Evolutionary conservation across 2,329 filamentous ascomycete genomes (phyloP).

Genomic region (Fusarium euwallaceae): DNA sequence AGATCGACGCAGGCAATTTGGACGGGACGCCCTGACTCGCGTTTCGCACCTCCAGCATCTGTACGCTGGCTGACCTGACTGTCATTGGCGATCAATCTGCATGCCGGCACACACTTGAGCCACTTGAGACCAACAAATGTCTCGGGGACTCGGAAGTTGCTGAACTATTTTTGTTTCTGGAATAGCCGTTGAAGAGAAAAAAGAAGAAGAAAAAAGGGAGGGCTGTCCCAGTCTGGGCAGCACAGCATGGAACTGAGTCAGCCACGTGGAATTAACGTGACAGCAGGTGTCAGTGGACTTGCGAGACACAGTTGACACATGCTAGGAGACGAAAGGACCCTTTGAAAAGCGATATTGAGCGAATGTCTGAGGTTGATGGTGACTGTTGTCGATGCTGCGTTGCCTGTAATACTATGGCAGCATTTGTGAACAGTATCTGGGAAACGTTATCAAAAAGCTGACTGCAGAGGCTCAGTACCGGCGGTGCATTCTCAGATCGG

Average conservation of each 20-base stretch:
- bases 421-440: neutral
- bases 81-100: slow-evolving; percentile 25
- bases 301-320: slow-evolving; percentile 11
- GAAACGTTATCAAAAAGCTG: neutral
- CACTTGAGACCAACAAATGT: slow-evolving; percentile 17
- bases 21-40: slow-evolving; percentile 38
- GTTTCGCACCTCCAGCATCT: slow-evolving; percentile 14
- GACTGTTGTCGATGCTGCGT: neutral
- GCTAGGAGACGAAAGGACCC: neutral
- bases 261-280: slow-evolving; percentile 47
- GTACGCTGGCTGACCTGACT: neutral
- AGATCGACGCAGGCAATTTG: slow-evolving; percentile 45
- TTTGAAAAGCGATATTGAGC: slow-evolving; percentile 4
- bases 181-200: slow-evolving; percentile 7
- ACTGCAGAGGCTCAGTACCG: neutral
- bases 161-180: slow-evolving; percentile 23
- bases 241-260: slow-evolving; percentile 15
- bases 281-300: slow-evolving; percentile 19
- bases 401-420: neutral
- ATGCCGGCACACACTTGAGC: slow-evolving; percentile 10
- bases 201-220: neutral
- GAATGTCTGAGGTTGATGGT: neutral
- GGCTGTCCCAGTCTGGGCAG: slow-evolving; percentile 14
- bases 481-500: neutral
- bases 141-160: slow-evolving; percentile 15